Evolutionary conservation across 495 filamentous ascomycete species (phyloP).

Genomic region (Parmelia sp.): DNA sequence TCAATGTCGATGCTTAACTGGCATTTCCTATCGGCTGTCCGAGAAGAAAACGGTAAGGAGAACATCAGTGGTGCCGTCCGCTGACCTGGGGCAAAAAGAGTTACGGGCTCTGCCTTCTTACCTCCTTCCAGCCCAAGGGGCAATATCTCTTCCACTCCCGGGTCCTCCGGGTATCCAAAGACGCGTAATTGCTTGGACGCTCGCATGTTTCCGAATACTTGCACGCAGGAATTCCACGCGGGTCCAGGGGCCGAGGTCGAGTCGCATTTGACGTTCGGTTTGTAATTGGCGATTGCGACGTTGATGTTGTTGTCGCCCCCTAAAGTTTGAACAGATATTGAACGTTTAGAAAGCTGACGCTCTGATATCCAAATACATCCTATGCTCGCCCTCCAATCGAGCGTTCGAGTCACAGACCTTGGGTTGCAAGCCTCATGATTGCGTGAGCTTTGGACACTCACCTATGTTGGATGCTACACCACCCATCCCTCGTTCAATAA

Average conservation of each 20-base stretch:
- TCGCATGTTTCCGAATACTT: neutral
- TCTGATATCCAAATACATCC: no score
- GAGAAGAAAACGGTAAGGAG: neutral
- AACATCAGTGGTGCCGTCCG: neutral
- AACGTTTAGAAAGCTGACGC: neutral
- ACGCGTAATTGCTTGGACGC: neutral
- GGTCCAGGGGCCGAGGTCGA: neutral
- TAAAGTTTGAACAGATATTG: neutral
- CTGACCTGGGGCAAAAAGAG: neutral
- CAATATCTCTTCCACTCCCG: neutral
- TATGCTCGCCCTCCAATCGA: neutral
- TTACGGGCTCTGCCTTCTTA: neutral
- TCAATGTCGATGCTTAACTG: slow-evolving; percentile 1
- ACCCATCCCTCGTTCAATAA: slow-evolving; percentile 1
- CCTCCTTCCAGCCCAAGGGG: neutral
- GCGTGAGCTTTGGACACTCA: neutral
- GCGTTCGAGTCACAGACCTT: neutral
- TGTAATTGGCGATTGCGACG: neutral
- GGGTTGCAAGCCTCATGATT: neutral
- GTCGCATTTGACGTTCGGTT: neutral
- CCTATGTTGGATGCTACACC: slow-evolving; percentile 1
- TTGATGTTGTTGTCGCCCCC: neutral
- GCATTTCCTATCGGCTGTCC: neutral
- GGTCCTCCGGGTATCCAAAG: neutral
- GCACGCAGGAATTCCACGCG: neutral